These are phyloP conservation scores for Naganishia antarctica DNA, from an alignment of 768 basidiomycete genomes.

Conservation along the genomic window DNA sequence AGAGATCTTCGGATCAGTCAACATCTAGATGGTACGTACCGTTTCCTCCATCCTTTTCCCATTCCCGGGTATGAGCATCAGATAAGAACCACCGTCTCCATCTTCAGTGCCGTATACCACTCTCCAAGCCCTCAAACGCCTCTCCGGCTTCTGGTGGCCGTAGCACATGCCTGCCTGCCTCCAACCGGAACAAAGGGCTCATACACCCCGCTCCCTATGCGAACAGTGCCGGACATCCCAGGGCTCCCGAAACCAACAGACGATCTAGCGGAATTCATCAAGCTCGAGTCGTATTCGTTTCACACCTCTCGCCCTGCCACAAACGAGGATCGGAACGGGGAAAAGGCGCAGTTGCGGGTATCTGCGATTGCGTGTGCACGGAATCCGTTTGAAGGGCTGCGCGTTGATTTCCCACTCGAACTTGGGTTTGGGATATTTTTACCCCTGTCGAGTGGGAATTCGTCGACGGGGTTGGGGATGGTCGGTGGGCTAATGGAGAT, in stretches of 20 bases:
- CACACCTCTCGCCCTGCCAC: slow-evolving; percentile 22
- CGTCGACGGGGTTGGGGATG: slow-evolving; percentile 21
- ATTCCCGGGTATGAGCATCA: slow-evolving; percentile 20
- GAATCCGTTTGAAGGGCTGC: slow-evolving; percentile 35
- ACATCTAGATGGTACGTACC: slow-evolving; percentile 41
- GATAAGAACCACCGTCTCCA: neutral
- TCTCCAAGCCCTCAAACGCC: neutral
- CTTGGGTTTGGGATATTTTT: slow-evolving; percentile 43
- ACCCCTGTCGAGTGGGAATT: no score
- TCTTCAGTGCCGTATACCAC: neutral
- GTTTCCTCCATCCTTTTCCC: neutral
- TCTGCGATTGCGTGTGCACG: slow-evolving; percentile 37
- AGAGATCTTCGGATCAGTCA: slow-evolving; percentile 35
- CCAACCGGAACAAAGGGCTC: no score
- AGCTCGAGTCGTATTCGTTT: slow-evolving; percentile 37
- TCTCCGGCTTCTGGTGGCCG: neutral
- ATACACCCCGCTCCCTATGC: neutral
- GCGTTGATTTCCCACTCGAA: slow-evolving; percentile 35
- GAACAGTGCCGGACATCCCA: slow-evolving; percentile 20
- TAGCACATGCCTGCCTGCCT: no score
- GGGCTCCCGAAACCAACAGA: slow-evolving; percentile 36
- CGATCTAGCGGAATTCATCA: slow-evolving; percentile 40
- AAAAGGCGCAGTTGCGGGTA: slow-evolving; percentile 12
- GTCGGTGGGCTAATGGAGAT: slow-evolving; percentile 24
- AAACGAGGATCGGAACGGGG: neutral